Evolutionary conservation across 108 stramenopile genomes (phyloP).

Genomic region (Skeletonema grethae): DNA sequence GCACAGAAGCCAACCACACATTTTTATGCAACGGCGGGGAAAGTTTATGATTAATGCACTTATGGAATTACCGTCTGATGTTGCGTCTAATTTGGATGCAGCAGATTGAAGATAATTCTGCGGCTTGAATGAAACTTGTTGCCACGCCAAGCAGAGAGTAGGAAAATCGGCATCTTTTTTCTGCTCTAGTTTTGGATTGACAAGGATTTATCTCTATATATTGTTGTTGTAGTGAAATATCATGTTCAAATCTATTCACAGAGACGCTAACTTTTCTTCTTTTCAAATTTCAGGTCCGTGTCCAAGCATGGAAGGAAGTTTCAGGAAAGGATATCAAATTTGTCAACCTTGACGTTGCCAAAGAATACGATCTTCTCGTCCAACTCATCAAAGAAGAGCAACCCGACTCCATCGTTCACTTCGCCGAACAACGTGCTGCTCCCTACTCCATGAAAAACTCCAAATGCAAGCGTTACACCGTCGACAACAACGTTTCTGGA

Average conservation of each 20-base stretch:
- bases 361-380: slow-evolving; percentile 94
- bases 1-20: background rate
- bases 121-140: slow-evolving; percentile 47
- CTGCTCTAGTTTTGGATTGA: background rate
- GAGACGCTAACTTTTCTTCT: slow-evolving; percentile 3
- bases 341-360: slow-evolving; percentile 92
- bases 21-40: background rate
- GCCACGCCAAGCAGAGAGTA: background rate
- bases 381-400: slow-evolving; percentile 91
- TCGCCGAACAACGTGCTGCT: slow-evolving; percentile 98
- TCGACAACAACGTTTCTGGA: slow-evolving; percentile 96
- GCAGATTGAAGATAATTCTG: slow-evolving; percentile 44
- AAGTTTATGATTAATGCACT: slow-evolving; percentile 50
- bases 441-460: slow-evolving; percentile 96
- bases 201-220: background rate
- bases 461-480: slow-evolving; percentile 95
- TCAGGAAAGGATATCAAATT: slow-evolving; percentile 91
- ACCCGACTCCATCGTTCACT: slow-evolving; percentile 96
- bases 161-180: slow-evolving; percentile 1
- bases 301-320: slow-evolving; percentile 94
- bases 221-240: background rate
- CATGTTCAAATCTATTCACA: slow-evolving; percentile 7
- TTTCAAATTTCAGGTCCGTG: slow-evolving; percentile 59
- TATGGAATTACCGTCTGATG: slow-evolving; percentile 52
- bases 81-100: slow-evolving; percentile 3